Percentiles rank a stretch among this genome's conserved stretches.
These are phyloP conservation scores for Suillus plorans DNA, from an alignment of 768 basidiomycete species.

Conservation along the genomic window DNA sequence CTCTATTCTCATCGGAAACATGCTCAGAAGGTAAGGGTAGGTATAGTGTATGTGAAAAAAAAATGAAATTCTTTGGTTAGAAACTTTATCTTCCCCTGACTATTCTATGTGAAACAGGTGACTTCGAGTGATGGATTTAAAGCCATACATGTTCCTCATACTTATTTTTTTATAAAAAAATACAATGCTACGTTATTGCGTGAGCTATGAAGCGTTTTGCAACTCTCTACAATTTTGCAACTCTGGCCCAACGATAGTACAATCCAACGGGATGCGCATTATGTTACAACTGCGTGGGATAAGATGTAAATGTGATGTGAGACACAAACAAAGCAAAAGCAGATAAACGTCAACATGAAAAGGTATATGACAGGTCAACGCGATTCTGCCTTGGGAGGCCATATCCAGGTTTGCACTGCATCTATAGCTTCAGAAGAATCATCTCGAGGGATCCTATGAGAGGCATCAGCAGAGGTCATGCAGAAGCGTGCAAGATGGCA, in stretches of 20 bases:
- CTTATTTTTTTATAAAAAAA: too few relatives aligned
- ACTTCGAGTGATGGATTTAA: too few relatives aligned
- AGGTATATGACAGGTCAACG: background rate
- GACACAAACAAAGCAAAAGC: background rate
- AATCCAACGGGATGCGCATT: conserved; percentile 38
- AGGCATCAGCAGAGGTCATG: conserved; percentile 6
- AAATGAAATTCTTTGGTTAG: too few relatives aligned
- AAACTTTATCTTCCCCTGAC: too few relatives aligned
- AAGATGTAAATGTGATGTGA: conserved; percentile 11
- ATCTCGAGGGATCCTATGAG: conserved; percentile 58
- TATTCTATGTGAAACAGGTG: too few relatives aligned
- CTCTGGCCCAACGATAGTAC: conserved; percentile 9
- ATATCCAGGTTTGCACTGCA: conserved; percentile 82
- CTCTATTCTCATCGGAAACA: too few relatives aligned
- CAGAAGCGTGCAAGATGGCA: conserved; percentile 25
- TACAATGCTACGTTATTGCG: too few relatives aligned
- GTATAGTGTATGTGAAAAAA: too few relatives aligned
- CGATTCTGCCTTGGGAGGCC: conserved; percentile 31
- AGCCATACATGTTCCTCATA: too few relatives aligned
- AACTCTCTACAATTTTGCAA: too few relatives aligned
- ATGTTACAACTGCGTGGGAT: conserved; percentile 25
- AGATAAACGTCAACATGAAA: conserved; percentile 5
- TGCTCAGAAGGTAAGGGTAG: too few relatives aligned
- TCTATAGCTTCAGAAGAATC: conserved; percentile 64
- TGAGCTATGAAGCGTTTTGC: too few relatives aligned